Evolutionary conservation across 1,139 yeast genomes (phyloP).

Genomic region (Yamadazyma conglobata): DNA sequence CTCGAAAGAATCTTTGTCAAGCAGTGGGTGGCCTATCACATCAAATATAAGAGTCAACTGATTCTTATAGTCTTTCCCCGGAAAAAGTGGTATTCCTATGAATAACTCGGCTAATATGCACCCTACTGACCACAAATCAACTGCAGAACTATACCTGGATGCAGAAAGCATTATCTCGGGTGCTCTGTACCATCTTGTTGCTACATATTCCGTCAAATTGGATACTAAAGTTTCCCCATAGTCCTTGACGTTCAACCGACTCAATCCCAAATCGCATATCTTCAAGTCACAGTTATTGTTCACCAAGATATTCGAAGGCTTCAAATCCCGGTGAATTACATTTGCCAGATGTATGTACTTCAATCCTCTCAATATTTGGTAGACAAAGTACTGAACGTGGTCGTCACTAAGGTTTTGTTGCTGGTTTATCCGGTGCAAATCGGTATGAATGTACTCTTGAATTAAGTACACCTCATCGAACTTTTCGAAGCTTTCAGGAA

Average conservation of each 20-base stretch:
- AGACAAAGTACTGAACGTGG: slow-evolving; percentile 65
- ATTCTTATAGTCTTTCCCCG: slow-evolving; percentile 72
- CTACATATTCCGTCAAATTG: slow-evolving; percentile 63
- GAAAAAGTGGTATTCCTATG: slow-evolving; percentile 65
- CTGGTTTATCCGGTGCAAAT: slow-evolving; percentile 56
- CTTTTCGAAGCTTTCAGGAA: slow-evolving; percentile 28
- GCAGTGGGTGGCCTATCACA: slow-evolving; percentile 59
- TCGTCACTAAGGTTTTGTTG: slow-evolving; percentile 52
- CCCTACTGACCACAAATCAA: slow-evolving; percentile 79
- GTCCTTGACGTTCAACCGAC: slow-evolving; percentile 29
- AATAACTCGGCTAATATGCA: slow-evolving; percentile 70
- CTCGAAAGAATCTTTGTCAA: slow-evolving; percentile 47
- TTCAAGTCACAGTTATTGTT: slow-evolving; percentile 37
- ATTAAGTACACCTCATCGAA: slow-evolving; percentile 68
- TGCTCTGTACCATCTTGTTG: slow-evolving; percentile 79
- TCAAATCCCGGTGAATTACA: slow-evolving; percentile 40
- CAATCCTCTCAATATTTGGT: slow-evolving; percentile 61
- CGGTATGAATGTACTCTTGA: slow-evolving; percentile 72
- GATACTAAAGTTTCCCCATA: slow-evolving; percentile 26
- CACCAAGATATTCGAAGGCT: slow-evolving; percentile 36
- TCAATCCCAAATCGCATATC: slow-evolving; percentile 56
- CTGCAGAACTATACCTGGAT: slow-evolving; percentile 66
- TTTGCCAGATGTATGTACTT: slow-evolving; percentile 61
- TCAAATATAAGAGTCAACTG: slow-evolving; percentile 62
- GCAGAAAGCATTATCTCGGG: slow-evolving; percentile 75